Base-by-base conservation (phyloP, 306 rosid species). In the Castanopsis chinensis region DNA sequence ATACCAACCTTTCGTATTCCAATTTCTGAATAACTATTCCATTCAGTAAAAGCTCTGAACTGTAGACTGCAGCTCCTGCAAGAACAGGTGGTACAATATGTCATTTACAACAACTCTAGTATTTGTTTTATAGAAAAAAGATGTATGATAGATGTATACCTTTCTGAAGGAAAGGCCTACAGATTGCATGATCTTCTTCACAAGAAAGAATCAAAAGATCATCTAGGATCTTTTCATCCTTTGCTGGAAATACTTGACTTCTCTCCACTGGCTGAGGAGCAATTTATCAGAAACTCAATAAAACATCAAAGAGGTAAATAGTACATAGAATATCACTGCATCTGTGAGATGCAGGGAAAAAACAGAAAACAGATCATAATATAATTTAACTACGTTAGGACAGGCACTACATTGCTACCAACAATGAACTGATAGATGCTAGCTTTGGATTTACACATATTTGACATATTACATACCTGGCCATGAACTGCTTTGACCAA, bases 121-220 rank as follows among this genome's bases (percentile, higher is more conserved):
- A 32, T 57, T 6, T 51, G 55, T 17, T 58, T 81, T 57, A 71
- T 51, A 23, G 61, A 14, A 67, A 67, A 57, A 78, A 65, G 74
- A 81, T 28, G 77, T 37, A 65, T 65, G 74, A 43, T 20, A 32
- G 20, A 53, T 63, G 67, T 13, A 68, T 37, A 86, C 92, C 92
- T 84, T 55, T 84, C 70, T 65, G 68, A 68, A 86, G 81, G 76
- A 84, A 86, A 61, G 75, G 78, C 52, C 27, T 23, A 69, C 92
- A 86, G 51, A 84, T 52, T 53, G 78, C 82, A 67, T 49, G 71
- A 80, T 88, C 89, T 4, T 86, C 89, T 75, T 88, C 92, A 75
- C 88, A 84, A 54, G 92, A 86, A 79, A 88, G 81, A 82, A 88
- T 86, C 80, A 88, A 67, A 21, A 86, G 74, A 77, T 86, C 85